These are phyloP conservation scores for Thymus mandschuricus DNA, from an alignment of 257 asterid genomes.

Conservation along the genomic window DNA sequence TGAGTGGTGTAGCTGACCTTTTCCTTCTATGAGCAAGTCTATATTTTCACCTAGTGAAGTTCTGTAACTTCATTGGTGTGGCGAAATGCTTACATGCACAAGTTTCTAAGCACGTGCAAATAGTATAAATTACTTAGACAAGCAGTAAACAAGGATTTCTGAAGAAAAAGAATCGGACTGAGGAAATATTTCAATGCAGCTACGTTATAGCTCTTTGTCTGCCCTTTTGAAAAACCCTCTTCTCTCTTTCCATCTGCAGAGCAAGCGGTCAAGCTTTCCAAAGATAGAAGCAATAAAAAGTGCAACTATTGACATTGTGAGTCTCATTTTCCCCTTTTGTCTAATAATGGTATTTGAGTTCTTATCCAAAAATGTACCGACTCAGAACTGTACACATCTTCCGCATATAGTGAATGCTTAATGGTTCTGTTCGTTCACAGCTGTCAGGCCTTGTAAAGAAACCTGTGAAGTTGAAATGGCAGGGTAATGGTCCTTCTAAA, in stretches of 20 bases:
- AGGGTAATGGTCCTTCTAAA: conserved; percentile 43
- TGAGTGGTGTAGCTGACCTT: not conserved
- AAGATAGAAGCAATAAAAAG: conserved; percentile 84
- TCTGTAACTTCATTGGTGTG: not conserved
- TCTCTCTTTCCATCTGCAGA: conserved; percentile 55
- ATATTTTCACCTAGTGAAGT: not conserved
- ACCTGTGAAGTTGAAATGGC: conserved; percentile 76
- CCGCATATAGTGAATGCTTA: conserved; percentile 3
- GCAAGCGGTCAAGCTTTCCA: conserved; percentile 87
- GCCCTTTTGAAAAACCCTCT: not conserved
- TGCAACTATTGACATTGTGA: conserved; percentile 95
- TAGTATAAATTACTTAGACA: conserved; percentile 4
- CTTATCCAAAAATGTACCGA: not conserved
- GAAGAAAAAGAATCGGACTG: too few relatives aligned
- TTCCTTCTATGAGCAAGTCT: not conserved
- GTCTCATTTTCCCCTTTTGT: conserved; percentile 34
- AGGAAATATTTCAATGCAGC: not conserved
- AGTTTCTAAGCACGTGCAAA: not conserved
- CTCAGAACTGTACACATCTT: not conserved
- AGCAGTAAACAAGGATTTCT: not conserved
- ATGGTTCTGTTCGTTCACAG: conserved; percentile 43
- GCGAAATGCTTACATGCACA: not conserved
- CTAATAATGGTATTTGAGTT: not conserved
- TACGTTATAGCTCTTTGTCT: too few relatives aligned
- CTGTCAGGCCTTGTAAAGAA: conserved; percentile 75